Evolutionary conservation across 2,329 filamentous ascomycete genomes (phyloP), one percentile per base, ranked within the genome.

Genomic region (Aschersonia sp.): DNA sequence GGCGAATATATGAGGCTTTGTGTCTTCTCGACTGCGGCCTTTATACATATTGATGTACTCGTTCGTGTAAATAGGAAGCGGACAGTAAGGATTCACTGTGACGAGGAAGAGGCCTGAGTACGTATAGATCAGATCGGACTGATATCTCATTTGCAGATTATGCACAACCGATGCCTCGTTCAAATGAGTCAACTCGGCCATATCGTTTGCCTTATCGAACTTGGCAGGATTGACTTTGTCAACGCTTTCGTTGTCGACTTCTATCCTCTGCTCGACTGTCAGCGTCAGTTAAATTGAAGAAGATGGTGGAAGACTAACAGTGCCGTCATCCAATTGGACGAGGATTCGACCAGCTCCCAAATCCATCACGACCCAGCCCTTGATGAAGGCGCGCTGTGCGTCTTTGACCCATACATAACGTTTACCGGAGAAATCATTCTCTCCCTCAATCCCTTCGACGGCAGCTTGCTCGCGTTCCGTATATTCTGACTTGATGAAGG

Each of bases 171-270:
- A 97, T 29, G 91, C 86, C 68, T 98, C 92, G 66, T 98, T 98
- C 53, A 98, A 72, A 65, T 98, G 92, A 5, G 92, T 98, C 60
- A 98, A 76, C 65, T 98, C 92, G 30, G 94, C 92, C 92, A 98
- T 98, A 65, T 98, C 94, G 69, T 94, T 89, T 54, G 91, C 91
- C 68, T 96, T 98, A 76, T 98, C 92, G 69, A 98, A 98, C 64
- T 98, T 98, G 59, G 91, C 91, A 44, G 92, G 92, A 67, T 98
- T 98, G 71, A 98, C 94, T 68, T 96, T 97, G 73, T 98, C 94
- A 55, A 96, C 89, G 57, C 81, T 84, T 58, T 97, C 89, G 46
- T 78, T 69, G 55, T 91, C 83, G 46, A 92, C 83, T 61, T 94
- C 85, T 55, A 88, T 83, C 79, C 95, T 88, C 81, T 92, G 55